phyloP scores from a whole-genome alignment of 257 asterid genomes.

The Scutellaria minor region DNA sequence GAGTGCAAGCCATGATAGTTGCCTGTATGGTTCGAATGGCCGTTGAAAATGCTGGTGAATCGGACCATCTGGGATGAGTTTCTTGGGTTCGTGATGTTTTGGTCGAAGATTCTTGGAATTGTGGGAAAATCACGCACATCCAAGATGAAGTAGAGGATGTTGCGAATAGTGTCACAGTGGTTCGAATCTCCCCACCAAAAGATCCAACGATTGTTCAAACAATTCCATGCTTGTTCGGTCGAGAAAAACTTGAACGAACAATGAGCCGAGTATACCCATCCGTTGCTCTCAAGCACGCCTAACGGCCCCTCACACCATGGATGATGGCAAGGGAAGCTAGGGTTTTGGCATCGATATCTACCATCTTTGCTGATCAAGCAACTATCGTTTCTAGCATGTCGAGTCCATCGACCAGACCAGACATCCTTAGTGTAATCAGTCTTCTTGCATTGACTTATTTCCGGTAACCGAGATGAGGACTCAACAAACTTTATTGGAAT shows the following conservation, averaged over 20 bases:
- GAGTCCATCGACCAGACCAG: constrained; percentile 91
- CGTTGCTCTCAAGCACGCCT: constrained; percentile 77
- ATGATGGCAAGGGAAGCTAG: constrained; percentile 54
- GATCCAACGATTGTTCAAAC: constrained; percentile 69
- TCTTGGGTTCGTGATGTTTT: constrained; percentile 73
- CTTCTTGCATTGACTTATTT: constrained; percentile 49
- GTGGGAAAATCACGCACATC: constrained; percentile 41
- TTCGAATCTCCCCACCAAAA: constrained; percentile 99
- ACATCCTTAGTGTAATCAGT: constrained; percentile 56
- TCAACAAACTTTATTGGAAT: constrained; percentile 50
- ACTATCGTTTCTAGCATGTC: constrained; percentile 66
- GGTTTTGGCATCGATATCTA: constrained; percentile 65
- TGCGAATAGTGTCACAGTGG: constrained; percentile 80
- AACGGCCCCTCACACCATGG: constrained; percentile 83
- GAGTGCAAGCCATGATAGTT: constrained; percentile 80
- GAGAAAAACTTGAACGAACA: constrained; percentile 74
- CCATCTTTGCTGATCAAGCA: constrained; percentile 71
- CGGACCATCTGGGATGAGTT: constrained; percentile 60
- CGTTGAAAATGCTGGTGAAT: constrained; percentile 82
- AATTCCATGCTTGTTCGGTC: constrained; percentile 64
- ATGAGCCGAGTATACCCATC: constrained; percentile 86
- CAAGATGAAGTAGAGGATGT: constrained; percentile 69
- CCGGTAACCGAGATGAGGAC: constrained; percentile 41
- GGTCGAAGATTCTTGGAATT: constrained; percentile 67
- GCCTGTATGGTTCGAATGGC: constrained; percentile 61